Conservation (phyloP, 176 grass and related monocot genomes). For the Metroxylon sagu region DNA sequence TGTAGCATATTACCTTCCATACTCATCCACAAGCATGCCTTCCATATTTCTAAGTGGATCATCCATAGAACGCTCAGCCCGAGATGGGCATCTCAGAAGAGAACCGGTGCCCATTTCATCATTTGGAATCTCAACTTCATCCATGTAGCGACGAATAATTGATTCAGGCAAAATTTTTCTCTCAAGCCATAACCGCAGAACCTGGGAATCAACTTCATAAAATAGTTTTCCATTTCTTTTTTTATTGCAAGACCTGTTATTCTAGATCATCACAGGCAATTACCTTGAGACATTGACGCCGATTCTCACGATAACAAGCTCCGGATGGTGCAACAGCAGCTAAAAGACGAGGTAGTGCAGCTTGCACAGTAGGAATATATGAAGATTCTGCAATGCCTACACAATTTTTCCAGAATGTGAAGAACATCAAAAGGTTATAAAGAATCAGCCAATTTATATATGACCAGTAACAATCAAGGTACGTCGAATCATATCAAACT, state of each 20-base stretch:
- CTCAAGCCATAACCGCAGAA: conserved; percentile 89
- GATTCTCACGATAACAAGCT: conserved; percentile 77
- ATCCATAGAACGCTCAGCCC: conserved; percentile 87
- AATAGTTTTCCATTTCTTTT: too few species aligned
- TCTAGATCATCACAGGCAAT: not conserved
- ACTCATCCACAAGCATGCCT: conserved; percentile 92
- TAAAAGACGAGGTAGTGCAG: conserved; percentile 69
- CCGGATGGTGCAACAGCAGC: conserved; percentile 78
- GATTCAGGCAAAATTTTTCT: conserved; percentile 96
- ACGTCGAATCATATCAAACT: not conserved
- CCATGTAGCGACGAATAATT: conserved; percentile 53
- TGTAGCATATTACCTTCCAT: conserved; percentile 70
- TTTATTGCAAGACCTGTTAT: too few species aligned
- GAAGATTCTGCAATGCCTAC: conserved; percentile 68
- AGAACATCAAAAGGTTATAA: too few species aligned
- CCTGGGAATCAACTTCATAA: conserved; percentile 21
- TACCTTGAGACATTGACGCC: conserved; percentile 95
- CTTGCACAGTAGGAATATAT: conserved; percentile 74
- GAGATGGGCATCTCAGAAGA: conserved; percentile 51
- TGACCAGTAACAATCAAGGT: conserved; percentile 16
- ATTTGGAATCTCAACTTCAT: conserved; percentile 68
- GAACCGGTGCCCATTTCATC: conserved; percentile 44
- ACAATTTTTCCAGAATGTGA: not conserved
- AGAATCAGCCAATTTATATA: not conserved
- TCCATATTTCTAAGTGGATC: conserved; percentile 98